Conservation (phyloP, 768 basidiomycete species). For the Trametes coccinea region DNA sequence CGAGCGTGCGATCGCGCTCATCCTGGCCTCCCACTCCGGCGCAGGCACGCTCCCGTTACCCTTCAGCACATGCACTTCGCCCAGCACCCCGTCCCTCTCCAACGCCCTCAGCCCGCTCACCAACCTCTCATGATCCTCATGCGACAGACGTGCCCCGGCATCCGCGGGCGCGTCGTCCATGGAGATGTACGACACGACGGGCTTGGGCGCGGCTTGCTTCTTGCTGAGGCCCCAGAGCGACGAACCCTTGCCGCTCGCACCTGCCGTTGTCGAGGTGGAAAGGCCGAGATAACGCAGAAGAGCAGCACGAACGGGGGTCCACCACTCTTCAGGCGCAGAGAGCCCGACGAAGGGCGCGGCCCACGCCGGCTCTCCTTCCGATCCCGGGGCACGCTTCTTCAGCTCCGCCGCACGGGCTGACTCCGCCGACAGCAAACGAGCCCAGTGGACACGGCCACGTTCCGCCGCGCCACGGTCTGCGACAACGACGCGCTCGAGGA, state of each 20-base stretch:
- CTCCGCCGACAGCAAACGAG: not conserved
- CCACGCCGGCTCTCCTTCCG: constrained; percentile 42
- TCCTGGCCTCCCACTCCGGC: constrained; percentile 60
- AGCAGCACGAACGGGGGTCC: constrained; percentile 46
- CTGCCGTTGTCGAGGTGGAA: constrained; percentile 38
- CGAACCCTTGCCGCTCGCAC: constrained; percentile 39
- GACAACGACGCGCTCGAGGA: constrained; percentile 75
- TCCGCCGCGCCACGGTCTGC: constrained; percentile 72
- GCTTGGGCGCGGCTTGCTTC: constrained; percentile 33
- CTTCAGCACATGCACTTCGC: constrained; percentile 54
- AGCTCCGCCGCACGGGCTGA: constrained; percentile 16
- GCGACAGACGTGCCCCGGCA: constrained; percentile 50
- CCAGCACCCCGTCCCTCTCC: constrained; percentile 45
- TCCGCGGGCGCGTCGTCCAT: constrained; percentile 50
- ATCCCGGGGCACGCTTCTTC: constrained; percentile 16
- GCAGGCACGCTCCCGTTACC: constrained; percentile 35
- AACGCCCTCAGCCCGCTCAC: constrained; percentile 57
- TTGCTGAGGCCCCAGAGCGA: constrained; percentile 36
- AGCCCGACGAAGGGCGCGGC: constrained; percentile 46
- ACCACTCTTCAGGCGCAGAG: constrained; percentile 60
- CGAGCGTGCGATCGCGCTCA: constrained; percentile 65
- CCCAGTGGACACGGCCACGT: constrained; percentile 30
- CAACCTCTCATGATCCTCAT: constrained; percentile 60
- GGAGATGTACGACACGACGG: constrained; percentile 67
- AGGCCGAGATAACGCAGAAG: constrained; percentile 39